Evolutionary conservation across 352 stramenopile genomes (phyloP), one percentile per base, ranked within the genome.

Genomic region (Globisporangium spiculum): DNA sequence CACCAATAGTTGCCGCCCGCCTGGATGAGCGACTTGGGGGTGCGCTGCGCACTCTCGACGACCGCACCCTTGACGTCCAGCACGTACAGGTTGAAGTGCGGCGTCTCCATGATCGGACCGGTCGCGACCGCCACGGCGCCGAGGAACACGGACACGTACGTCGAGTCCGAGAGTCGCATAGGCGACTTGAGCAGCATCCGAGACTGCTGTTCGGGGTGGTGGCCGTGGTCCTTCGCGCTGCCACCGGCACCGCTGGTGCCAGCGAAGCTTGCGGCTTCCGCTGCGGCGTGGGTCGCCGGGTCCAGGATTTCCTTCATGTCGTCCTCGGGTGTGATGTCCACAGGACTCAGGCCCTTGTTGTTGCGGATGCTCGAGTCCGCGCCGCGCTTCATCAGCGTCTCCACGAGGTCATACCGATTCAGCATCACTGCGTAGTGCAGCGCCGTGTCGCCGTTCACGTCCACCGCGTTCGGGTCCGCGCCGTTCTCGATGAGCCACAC

Each of bases 401-500:
- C 87, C 3, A 92, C 87, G 20, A 96, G 68, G 73, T 95, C 88
- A 64, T 81, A 90, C 3, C 88, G 86, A 34, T 90, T 83, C 24
- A 95, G 74, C 71, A 89, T 89, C 60, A 94, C 87, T 0, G 90
- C 88, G 67, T 94, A 96, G 61, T 97, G 90, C 12, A 97, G 70
- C 18, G 90, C 82, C 10, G 90, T 96, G 68, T 97, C 90, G 41
- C 89, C 90, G 62, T 92, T 91, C 26, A 79, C 77, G 62, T 96
- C 90, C 24, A 81, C 68, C 0, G 89, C 85, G 58, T 96, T 94
- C 55, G 78, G 67, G 34, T 96, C 87, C 22, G 80, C 85, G 32
- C 89, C 90, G 36, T 95, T 94, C 70, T 96, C 89, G 69, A 95
- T 91, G 9, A 96, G 83, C 89, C 89, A 96, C 22, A 96, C 85